Conservation (phyloP, 2,329 filamentous ascomycete species). For the Ophiostoma triangulosporum region DNA sequence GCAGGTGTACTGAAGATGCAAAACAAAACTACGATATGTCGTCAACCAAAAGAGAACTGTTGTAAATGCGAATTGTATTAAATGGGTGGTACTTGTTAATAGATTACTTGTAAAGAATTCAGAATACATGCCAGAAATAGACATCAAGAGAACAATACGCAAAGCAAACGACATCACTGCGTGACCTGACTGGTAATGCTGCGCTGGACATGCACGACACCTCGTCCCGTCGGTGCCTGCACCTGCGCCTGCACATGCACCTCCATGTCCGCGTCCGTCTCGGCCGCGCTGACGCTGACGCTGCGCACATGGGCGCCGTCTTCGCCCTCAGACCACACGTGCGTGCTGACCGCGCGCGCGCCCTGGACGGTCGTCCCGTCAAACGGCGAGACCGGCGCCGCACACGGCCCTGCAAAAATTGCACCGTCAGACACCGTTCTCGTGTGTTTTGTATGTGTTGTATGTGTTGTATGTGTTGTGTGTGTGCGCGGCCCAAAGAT, state of each 20-base stretch:
- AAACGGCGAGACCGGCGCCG: background rate
- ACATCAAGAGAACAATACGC: background rate
- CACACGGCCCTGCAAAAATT: background rate
- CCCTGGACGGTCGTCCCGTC: background rate
- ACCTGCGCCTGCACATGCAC: no score
- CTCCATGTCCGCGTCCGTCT: no score
- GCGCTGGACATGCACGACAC: constrained; percentile 6
- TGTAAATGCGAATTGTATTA: no score
- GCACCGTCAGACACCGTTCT: no score
- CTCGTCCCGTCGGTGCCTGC: background rate
- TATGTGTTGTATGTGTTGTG: no score
- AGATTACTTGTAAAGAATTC: no score
- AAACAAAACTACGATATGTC: no score
- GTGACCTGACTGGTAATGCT: constrained; percentile 6
- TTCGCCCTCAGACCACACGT: constrained; percentile 8
- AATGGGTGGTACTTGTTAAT: no score
- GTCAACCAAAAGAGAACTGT: no score
- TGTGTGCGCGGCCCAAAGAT: background rate
- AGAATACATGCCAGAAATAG: background rate
- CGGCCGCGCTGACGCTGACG: background rate
- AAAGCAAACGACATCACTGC: background rate
- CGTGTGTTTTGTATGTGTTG: no score
- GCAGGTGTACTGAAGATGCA: no score
- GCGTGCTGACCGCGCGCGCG: constrained; percentile 3
- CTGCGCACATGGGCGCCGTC: background rate